Base-by-base conservation (phyloP, 768 basidiomycete species). In the Boletellus sp. region DNA sequence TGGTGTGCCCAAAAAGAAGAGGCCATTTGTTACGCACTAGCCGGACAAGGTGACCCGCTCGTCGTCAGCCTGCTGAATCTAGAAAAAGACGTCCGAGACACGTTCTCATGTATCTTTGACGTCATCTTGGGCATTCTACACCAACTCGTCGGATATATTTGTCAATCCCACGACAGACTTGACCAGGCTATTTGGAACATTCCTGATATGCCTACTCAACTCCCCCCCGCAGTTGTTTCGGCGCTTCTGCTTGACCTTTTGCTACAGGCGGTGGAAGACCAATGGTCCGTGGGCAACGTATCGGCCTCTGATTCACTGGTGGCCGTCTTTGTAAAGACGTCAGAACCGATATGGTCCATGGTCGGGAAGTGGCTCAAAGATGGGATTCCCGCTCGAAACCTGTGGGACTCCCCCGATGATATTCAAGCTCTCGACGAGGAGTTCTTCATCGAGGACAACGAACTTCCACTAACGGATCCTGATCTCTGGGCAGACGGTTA, bases 401-500 rank as follows among this genome's bases (percentile, higher is more conserved):
- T 50, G 58, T 72, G 49, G 64, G 58, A 65, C 24, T 36, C 48
- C 15, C 44, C 53, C 22, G 56, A 64, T 15, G 53, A 56, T 16
- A 50, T 41, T 33, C 58, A 40, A 46, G 45, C 53, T 37, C 70
- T 85, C 1, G 82, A 85, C 17, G 83, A 84, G 11, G 90, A 93
- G 59, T 90, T 90, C 68, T 91, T 92, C 66, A 80, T 93, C 40
- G 85, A 87, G 59, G 78, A 79, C 52, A 88, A 78, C 58, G 83
- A 81, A 17, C 70, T 87, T 38, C 77, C 77, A 2, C 61, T 85
- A 19, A 53, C 81, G 59, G 84, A 87, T 58, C 84, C 83, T 0
- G 87, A 90, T 48, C 90, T 90, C 60, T 93, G 90, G 90, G 70
- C 75, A 26, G 82, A 87, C 36, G 87, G 85, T 0, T 90, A 85